phyloP scores from a whole-genome alignment of 768 basidiomycete genomes.

The Tricholoma hemisulphureum region DNA sequence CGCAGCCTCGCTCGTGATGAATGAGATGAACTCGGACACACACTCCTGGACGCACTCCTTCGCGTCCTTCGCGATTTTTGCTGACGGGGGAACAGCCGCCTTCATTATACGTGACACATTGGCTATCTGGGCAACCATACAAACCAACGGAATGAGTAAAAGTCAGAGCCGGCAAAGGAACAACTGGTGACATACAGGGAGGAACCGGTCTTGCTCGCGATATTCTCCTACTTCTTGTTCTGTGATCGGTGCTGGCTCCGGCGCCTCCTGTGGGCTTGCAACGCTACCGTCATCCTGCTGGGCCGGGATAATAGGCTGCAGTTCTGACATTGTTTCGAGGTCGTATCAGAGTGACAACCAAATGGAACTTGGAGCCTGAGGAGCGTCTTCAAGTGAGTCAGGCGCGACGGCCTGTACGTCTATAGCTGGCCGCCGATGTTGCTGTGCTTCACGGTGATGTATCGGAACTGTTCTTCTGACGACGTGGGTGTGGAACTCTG shows the following conservation, averaged over 20 bases:
- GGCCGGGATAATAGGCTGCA: constrained; percentile 43
- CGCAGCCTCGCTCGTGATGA: constrained; percentile 96
- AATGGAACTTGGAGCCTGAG: too few species aligned
- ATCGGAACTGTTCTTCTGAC: too few species aligned
- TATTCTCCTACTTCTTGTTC: constrained; percentile 94
- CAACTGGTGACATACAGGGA: constrained; percentile 62
- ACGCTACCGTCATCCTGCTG: constrained; percentile 36
- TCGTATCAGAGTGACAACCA: background rate
- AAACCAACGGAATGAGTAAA: background rate
- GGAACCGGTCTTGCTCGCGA: constrained; percentile 90
- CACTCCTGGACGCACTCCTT: constrained; percentile 99
- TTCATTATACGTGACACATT: constrained; percentile 99
- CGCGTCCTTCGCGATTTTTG: constrained; percentile 97
- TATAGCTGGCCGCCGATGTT: background rate
- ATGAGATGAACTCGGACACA: constrained; percentile 96
- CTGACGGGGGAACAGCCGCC: constrained; percentile 78
- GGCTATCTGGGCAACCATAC: constrained; percentile 67
- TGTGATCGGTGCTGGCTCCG: constrained; percentile 71
- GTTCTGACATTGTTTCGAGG: constrained; percentile 29
- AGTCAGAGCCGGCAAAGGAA: constrained; percentile 1
- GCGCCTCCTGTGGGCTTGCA: constrained; percentile 39
- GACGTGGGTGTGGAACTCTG: too few species aligned
- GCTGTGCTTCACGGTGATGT: background rate
- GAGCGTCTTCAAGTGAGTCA: background rate
- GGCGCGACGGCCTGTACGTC: background rate